Conservation (phyloP, 2,329 filamentous ascomycete species). For the Cladophialophora yegresii region DNA sequence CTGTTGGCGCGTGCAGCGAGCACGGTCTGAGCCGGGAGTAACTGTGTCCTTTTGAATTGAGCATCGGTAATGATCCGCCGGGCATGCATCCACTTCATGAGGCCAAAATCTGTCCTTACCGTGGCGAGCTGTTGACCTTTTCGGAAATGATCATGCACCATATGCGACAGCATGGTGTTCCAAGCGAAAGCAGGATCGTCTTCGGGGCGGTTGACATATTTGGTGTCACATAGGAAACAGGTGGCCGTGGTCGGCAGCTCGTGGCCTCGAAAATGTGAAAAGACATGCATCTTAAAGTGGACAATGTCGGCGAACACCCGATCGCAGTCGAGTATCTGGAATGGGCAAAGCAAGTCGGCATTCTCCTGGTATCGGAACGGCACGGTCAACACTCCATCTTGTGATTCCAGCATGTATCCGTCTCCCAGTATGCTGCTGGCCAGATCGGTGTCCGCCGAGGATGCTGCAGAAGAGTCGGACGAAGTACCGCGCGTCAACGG, state of each 20-base stretch:
- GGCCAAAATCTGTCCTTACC: slow-evolving; percentile 47
- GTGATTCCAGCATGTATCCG: slow-evolving; percentile 33
- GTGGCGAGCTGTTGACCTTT: slow-evolving; percentile 45
- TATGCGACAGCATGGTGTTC: slow-evolving; percentile 48
- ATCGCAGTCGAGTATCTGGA: slow-evolving; percentile 49
- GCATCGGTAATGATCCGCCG: slow-evolving; percentile 47
- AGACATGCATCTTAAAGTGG: slow-evolving; percentile 49
- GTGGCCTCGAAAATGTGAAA: slow-evolving; percentile 49
- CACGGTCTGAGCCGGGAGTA: slow-evolving; percentile 41
- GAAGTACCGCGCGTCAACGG: slow-evolving; percentile 36
- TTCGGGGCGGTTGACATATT: slow-evolving; percentile 30
- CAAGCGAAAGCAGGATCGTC: slow-evolving; percentile 42
- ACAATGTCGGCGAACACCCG: slow-evolving; percentile 44
- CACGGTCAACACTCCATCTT: slow-evolving; percentile 33
- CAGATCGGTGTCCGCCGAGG: slow-evolving; percentile 33
- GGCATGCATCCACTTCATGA: slow-evolving; percentile 51
- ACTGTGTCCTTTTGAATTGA: slow-evolving; percentile 49
- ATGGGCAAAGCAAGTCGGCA: slow-evolving; percentile 43
- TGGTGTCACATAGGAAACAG: slow-evolving; percentile 48
- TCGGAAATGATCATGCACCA: slow-evolving; percentile 46
- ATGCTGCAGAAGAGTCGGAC: slow-evolving; percentile 29
- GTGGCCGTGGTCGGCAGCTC: slow-evolving; percentile 45
- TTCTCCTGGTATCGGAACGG: slow-evolving; percentile 33
- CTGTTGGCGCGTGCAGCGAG: slow-evolving; percentile 24
- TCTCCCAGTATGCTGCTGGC: slow-evolving; percentile 34